phyloP scores from a whole-genome alignment of 352 stramenopile species.

The Pythium aristosporum region DNA sequence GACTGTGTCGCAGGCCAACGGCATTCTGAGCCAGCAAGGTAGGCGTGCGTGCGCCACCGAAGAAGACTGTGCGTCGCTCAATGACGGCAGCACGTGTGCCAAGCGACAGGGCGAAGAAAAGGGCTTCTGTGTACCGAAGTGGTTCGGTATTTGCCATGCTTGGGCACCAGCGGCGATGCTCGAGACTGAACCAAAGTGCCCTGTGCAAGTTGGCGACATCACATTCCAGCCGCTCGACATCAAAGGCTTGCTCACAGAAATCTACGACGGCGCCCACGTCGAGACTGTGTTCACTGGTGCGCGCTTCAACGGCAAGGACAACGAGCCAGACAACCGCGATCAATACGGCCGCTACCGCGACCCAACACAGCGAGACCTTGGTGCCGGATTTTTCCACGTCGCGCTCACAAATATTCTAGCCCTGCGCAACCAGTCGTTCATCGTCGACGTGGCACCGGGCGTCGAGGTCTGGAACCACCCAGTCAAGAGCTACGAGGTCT shows the following conservation, averaged over 20 bases:
- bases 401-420: constrained; percentile 42
- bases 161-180: constrained; percentile 26
- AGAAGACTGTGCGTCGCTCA: constrained; percentile 11
- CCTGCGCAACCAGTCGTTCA: constrained; percentile 35
- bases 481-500: constrained; percentile 37
- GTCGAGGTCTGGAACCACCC: constrained; percentile 65
- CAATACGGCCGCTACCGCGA: constrained; percentile 25
- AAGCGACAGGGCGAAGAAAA: constrained; percentile 14
- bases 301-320: constrained; percentile 21
- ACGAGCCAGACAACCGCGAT: constrained; percentile 4
- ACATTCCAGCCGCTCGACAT: constrained; percentile 30
- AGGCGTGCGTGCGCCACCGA: not conserved
- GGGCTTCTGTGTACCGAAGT: constrained; percentile 24
- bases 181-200: constrained; percentile 21
- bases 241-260: constrained; percentile 25
- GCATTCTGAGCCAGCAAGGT: constrained; percentile 1
- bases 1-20: constrained; percentile 15
- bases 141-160: constrained; percentile 29
- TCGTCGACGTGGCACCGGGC: constrained; percentile 39
- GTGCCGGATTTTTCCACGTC: constrained; percentile 38
- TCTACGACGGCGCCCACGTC: constrained; percentile 24
- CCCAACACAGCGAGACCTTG: constrained; percentile 41
- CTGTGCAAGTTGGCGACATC: constrained; percentile 17
- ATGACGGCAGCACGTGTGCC: constrained; percentile 21
- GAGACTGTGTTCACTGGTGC: constrained; percentile 20